A percentile compares a stretch with the other conserved stretches of the same genome.
Evolutionary conservation across 495 filamentous ascomycete species (phyloP).

Genomic region (Cryomyces antarcticus): DNA sequence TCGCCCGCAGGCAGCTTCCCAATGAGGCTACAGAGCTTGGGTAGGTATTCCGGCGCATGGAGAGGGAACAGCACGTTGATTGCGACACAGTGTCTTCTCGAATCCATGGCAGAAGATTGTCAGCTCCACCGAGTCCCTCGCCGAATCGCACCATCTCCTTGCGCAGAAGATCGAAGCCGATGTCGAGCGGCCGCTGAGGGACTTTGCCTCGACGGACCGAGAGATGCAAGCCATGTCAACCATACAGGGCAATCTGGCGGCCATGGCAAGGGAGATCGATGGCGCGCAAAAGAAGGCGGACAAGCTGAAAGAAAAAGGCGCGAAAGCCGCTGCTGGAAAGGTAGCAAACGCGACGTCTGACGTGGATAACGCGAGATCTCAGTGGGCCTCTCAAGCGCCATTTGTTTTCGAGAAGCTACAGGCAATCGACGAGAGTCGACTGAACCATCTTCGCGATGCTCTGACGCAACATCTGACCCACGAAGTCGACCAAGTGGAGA

Average conservation of each 20-base stretch:
- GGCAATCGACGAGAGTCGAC: conserved; percentile 66
- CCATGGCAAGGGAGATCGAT: conserved; percentile 71
- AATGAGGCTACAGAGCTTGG: conserved; percentile 63
- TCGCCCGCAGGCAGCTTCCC: conserved; percentile 46
- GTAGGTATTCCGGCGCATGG: conserved; percentile 29
- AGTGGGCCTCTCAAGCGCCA: conserved; percentile 92
- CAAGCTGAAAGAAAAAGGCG: conserved; percentile 62
- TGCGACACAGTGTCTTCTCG: conserved; percentile 53
- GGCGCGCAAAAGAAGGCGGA: conserved; percentile 68
- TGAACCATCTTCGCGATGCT: conserved; percentile 82
- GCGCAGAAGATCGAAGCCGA: conserved; percentile 76
- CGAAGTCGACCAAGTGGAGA: conserved; percentile 73
- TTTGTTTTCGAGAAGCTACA: conserved; percentile 93
- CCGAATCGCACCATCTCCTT: conserved; percentile 65
- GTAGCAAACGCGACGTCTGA: conserved; percentile 54
- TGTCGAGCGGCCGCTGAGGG: conserved; percentile 68
- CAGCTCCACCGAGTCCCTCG: conserved; percentile 55
- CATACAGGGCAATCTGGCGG: conserved; percentile 59
- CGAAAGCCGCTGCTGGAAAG: conserved; percentile 59
- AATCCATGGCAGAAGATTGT: conserved; percentile 85
- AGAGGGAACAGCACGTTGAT: background rate
- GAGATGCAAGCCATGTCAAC: conserved; percentile 74
- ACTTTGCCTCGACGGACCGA: conserved; percentile 45
- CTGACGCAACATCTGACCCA: conserved; percentile 87
- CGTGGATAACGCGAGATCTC: conserved; percentile 53